Evolutionary conservation across 176 grass and related monocot genomes (phyloP).

Genomic region (Avena atlantica): DNA sequence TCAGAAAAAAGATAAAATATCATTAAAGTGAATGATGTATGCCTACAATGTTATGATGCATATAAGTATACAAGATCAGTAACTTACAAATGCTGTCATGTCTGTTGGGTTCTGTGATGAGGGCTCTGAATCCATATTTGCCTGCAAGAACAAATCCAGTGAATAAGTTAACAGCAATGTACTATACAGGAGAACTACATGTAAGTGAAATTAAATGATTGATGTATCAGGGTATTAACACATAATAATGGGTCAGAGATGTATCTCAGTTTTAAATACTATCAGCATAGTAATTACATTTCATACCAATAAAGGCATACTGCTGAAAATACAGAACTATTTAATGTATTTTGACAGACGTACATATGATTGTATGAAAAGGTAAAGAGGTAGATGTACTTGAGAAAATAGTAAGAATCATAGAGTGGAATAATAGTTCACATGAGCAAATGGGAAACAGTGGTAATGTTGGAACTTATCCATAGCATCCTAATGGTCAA

Average conservation of each 20-base stretch:
- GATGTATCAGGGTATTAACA: background rate
- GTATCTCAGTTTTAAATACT: background rate
- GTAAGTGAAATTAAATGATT: slow-evolving; percentile 37
- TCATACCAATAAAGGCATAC: slow-evolving; percentile 16
- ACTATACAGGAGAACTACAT: background rate
- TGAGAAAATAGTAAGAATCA: background rate
- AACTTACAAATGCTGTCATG: slow-evolving; percentile 95
- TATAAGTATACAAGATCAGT: slow-evolving; percentile 16
- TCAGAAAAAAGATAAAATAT: slow-evolving; percentile 3
- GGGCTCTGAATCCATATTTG: slow-evolving; percentile 70
- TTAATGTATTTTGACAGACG: background rate
- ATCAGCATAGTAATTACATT: slow-evolving; percentile 4
- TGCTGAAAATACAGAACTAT: slow-evolving; percentile 16
- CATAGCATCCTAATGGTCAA: background rate
- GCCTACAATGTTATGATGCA: slow-evolving; percentile 17
- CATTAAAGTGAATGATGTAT: background rate
- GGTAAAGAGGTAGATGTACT: background rate
- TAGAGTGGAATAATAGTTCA: background rate
- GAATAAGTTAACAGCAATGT: slow-evolving; percentile 18
- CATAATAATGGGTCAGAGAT: background rate
- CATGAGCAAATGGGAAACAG: slow-evolving; percentile 14
- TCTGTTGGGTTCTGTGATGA: slow-evolving; percentile 84
- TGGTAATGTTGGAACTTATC: slow-evolving; percentile 2
- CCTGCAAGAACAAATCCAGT: slow-evolving; percentile 47
- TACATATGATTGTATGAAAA: background rate